phyloP scores from a whole-genome alignment of 2,329 filamentous ascomycete species.

The Aspergillus sp. region DNA sequence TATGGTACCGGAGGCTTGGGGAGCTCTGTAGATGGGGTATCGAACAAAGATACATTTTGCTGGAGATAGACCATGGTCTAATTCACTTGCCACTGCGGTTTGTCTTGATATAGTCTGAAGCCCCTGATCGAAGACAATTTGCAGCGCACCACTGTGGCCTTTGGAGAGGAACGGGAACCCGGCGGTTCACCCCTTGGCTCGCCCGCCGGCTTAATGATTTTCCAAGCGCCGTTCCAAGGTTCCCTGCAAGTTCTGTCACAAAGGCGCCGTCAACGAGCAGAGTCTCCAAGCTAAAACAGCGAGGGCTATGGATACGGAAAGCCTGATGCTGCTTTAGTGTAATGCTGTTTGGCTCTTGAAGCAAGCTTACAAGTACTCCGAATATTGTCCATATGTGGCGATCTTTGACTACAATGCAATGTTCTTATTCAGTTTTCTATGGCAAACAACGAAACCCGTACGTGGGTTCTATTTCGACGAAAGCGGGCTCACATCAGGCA shows the following conservation, averaged over 20 bases:
- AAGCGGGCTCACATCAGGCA: background rate
- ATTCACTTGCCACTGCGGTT: background rate
- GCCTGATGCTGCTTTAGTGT: background rate
- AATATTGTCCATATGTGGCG: background rate
- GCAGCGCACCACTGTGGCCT: background rate
- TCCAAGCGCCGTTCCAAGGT: constrained; percentile 1
- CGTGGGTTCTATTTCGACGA: background rate
- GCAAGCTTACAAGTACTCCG: background rate
- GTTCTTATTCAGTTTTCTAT: background rate
- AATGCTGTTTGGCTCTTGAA: background rate
- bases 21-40: constrained; percentile 15
- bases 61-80: constrained; percentile 1
- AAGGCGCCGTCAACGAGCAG: background rate
- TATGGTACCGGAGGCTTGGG: constrained; percentile 22
- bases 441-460: background rate
- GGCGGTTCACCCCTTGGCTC: background rate
- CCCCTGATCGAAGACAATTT: background rate
- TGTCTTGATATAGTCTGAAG: background rate
- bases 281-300: background rate
- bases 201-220: constrained; percentile 2
- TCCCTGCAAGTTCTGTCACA: background rate
- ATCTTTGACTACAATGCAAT: background rate
- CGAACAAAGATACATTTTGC: background rate
- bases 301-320: background rate
- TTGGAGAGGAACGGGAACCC: background rate